These are phyloP conservation scores for Lepidium campestre DNA, from an alignment of 441 rosid genomes.

Conservation along the genomic window DNA sequence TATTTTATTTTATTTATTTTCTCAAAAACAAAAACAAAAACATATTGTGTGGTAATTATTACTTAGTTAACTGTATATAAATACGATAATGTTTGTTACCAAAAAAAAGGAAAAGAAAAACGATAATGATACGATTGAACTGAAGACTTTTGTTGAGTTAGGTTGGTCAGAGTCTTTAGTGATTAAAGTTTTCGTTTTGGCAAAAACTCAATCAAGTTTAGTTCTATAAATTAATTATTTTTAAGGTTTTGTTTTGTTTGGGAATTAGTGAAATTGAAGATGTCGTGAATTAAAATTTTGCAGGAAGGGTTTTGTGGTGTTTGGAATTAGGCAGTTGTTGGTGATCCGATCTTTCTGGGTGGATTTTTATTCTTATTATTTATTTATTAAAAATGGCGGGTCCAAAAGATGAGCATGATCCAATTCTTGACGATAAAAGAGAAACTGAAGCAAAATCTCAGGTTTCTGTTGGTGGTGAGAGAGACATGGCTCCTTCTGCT, in stretches of 20 bases:
- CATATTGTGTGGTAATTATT: no score
- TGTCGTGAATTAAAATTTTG: background rate
- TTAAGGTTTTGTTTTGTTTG: background rate
- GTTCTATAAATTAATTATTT: background rate
- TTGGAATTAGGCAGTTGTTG: conserved; percentile 36
- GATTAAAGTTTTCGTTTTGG: background rate
- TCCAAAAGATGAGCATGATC: conserved; percentile 38
- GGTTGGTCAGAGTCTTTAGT: background rate
- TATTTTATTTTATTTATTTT: no score
- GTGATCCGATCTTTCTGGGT: conserved; percentile 31
- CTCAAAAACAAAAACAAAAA: no score
- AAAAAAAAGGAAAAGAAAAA: background rate
- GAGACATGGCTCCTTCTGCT: conserved; percentile 60
- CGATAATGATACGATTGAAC: background rate
- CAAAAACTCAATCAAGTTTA: background rate
- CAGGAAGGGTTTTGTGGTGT: conserved; percentile 39
- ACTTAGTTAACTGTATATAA: no score
- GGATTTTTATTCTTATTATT: background rate
- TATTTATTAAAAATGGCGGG: conserved; percentile 39
- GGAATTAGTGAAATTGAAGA: background rate
- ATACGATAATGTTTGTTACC: no score
- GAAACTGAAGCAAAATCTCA: conserved; percentile 21
- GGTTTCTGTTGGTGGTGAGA: conserved; percentile 37
- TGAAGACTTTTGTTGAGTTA: background rate
- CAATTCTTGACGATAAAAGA: conserved; percentile 34